Percentiles rank a stretch among this genome's conserved stretches.
Evolutionary conservation across 441 rosid genomes (phyloP).

Genomic region (Viola pubescens): DNA sequence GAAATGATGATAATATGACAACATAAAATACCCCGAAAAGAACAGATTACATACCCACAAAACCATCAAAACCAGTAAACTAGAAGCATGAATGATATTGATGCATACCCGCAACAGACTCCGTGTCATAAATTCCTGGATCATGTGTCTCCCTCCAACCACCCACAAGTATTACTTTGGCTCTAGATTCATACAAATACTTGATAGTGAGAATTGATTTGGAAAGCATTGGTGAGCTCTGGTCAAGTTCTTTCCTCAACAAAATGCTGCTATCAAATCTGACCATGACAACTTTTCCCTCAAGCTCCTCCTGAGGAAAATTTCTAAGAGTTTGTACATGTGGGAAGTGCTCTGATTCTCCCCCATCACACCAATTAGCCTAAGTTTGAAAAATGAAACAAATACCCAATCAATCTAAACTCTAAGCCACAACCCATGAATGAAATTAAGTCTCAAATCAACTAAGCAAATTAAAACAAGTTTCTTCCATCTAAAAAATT

Average conservation of each 20-base stretch:
- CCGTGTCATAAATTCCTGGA: constrained; percentile 28
- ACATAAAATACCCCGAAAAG: background rate
- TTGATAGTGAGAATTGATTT: constrained; percentile 39
- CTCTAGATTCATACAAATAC: constrained; percentile 43
- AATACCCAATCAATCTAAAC: constrained; percentile 11
- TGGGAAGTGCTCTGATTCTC: constrained; percentile 37
- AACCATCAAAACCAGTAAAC: constrained; percentile 3
- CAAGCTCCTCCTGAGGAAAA: constrained; percentile 47
- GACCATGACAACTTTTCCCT: constrained; percentile 57
- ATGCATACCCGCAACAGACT: constrained; percentile 41
- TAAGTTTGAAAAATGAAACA: constrained; percentile 12
- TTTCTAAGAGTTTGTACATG: constrained; percentile 47
- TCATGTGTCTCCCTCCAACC: constrained; percentile 36
- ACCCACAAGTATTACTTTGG: constrained; percentile 51
- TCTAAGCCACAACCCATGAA: constrained; percentile 6
- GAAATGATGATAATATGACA: constrained; percentile 7
- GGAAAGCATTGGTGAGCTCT: constrained; percentile 26
- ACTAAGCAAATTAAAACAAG: no score
- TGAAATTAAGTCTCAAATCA: background rate
- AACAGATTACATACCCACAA: background rate
- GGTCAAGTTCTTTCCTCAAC: constrained; percentile 33
- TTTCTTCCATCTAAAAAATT: no score
- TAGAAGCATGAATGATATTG: background rate
- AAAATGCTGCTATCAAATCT: constrained; percentile 54
- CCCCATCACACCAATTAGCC: constrained; percentile 26